phyloP scores from a whole-genome alignment of 2,329 filamentous ascomycete species.

The Ilyonectria sp. region DNA sequence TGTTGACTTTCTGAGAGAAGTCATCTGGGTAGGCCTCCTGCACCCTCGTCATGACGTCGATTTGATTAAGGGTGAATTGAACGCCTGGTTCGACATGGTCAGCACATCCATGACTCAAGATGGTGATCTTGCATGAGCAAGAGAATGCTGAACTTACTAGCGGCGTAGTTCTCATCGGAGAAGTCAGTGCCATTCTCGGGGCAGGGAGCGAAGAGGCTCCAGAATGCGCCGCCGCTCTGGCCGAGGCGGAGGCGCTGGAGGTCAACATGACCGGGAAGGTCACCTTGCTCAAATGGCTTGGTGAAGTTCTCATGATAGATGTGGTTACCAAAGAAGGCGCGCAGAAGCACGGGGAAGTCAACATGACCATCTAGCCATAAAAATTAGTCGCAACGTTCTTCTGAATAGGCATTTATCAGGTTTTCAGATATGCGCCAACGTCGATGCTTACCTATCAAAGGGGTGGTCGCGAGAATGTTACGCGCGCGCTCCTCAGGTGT shows the following conservation, averaged over 20 bases:
- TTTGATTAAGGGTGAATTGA: slow-evolving; percentile 78
- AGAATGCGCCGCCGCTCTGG: slow-evolving; percentile 88
- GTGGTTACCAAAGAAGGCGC: slow-evolving; percentile 78
- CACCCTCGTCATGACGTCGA: slow-evolving; percentile 80
- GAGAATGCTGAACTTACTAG: slow-evolving; percentile 64
- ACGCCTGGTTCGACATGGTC: slow-evolving; percentile 63
- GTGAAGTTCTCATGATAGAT: slow-evolving; percentile 84
- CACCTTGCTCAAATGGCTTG: slow-evolving; percentile 80
- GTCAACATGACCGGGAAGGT: slow-evolving; percentile 81
- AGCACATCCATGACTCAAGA: not conserved
- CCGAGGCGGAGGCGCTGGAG: slow-evolving; percentile 81
- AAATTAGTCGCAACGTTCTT: not conserved
- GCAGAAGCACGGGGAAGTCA: slow-evolving; percentile 84
- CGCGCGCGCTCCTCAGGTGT: slow-evolving; percentile 63
- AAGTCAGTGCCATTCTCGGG: slow-evolving; percentile 81
- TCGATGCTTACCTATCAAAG: slow-evolving; percentile 63
- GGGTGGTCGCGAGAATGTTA: slow-evolving; percentile 61
- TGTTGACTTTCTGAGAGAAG: slow-evolving; percentile 77
- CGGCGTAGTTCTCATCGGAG: slow-evolving; percentile 78
- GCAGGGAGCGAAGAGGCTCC: slow-evolving; percentile 88
- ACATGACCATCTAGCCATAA: slow-evolving; percentile 84
- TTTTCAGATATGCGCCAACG: not conserved
- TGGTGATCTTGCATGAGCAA: not conserved
- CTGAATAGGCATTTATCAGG: too few relatives aligned
- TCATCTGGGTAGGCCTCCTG: slow-evolving; percentile 74